Evolutionary conservation across 2,329 filamentous ascomycete genomes (phyloP).

Genomic region (Curvularia verruculosa): DNA sequence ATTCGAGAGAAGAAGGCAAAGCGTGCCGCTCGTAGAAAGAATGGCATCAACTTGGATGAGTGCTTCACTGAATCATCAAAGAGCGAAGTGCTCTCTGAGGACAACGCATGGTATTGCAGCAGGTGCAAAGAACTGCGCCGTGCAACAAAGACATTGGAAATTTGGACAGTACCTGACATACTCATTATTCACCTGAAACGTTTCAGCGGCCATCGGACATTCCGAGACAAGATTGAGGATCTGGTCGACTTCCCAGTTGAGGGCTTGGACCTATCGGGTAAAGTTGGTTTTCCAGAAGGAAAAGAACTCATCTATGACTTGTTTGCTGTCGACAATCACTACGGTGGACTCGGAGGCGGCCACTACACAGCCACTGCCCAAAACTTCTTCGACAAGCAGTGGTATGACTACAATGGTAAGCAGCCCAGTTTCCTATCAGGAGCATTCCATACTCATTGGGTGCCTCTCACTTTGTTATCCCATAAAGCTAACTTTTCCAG

Average conservation of each 20-base stretch:
- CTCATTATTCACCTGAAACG: conserved; percentile 94
- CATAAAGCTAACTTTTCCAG: conserved; percentile 54
- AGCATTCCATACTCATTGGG: too few species aligned
- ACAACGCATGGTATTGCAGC: conserved; percentile 97
- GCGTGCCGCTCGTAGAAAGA: conserved; percentile 69
- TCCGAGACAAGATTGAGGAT: conserved; percentile 90
- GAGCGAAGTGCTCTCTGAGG: conserved; percentile 89
- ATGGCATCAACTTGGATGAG: conserved; percentile 83
- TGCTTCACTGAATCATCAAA: conserved; percentile 95
- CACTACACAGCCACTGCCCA: conserved; percentile 96
- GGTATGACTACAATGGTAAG: conserved; percentile 96
- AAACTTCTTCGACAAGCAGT: conserved; percentile 86
- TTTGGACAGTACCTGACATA: conserved; percentile 97
- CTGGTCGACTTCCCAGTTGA: conserved; percentile 90
- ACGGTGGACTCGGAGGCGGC: conserved; percentile 87
- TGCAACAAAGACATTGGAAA: conserved; percentile 93
- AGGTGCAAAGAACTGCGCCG: conserved; percentile 92
- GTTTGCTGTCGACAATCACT: conserved; percentile 95
- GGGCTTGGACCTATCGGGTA: conserved; percentile 78
- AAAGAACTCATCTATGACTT: conserved; percentile 89
- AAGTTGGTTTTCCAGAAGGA: conserved; percentile 79
- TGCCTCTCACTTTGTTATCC: not conserved
- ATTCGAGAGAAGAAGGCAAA: conserved; percentile 68
- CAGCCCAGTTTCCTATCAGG: not conserved
- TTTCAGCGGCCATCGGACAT: conserved; percentile 82